Base-by-base conservation (phyloP, 306 rosid genomes). In the Vigna radiata region DNA sequence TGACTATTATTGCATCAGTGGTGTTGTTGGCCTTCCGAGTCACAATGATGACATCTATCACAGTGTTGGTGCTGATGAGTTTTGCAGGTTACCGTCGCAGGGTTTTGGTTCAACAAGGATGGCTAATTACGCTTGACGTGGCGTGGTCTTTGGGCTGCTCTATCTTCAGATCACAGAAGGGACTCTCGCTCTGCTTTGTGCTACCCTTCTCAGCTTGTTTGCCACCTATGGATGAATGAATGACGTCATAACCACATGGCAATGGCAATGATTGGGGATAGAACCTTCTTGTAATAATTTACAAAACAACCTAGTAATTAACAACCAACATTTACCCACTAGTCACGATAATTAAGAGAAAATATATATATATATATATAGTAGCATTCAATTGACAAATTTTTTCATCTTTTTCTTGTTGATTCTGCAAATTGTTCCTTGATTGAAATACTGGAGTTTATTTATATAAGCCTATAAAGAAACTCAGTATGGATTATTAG, bases 1-100 rank as follows among this genome's bases (percentile, higher is more conserved):
- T 81, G 55, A 15, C 16, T 2, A 11, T 77, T 1, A 11, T 77
- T 3, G 63, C 50, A 19, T 25, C 72, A 58, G 72, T 53, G 53
- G 53, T 73, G 48, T 62, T 87, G 6, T 37, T 78, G 55, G 86
- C 82, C 2, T 84, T 85, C 39, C 71, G 96, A 6, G 91, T 86
- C 77, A 79, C 89, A 62, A 78, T 88, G 87, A 46, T 88, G 53
- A 37, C 84, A n/a, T 90, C 91, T 89, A 78, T 88, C 83, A 92
- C 91, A 2, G 82, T 92, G 13, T 55, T 92, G 78, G 97, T 90
- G 82, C 83, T 92, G 49, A 70, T 90, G 29, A 72, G 85, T 2
- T 77, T 87, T 46, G 82, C 87, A 0, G 93, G 96, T 14, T 87
- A 88, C 33, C 88, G 91, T 27, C 89, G 90, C 46, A 83, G 75